A percentile compares a stretch with the other conserved stretches of the same genome.
Evolutionary conservation across 2,329 filamentous ascomycete species (phyloP).

Genomic region (Ascochyta viciae-villosae): DNA sequence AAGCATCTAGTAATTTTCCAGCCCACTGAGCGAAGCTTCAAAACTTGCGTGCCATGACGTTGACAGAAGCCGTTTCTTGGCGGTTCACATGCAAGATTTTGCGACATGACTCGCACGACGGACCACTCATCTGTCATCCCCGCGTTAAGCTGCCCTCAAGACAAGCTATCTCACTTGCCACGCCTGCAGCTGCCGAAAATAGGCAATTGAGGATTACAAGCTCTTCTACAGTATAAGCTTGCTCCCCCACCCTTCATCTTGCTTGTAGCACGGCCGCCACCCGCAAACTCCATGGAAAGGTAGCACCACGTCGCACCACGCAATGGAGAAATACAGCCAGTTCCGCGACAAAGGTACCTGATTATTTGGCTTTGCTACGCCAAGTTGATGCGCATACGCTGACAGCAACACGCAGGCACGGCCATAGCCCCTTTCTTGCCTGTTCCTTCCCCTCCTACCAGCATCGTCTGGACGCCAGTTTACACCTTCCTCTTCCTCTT

Average conservation of each 20-base stretch:
- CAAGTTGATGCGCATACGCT: constrained; percentile 11
- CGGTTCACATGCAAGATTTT: constrained; percentile 33
- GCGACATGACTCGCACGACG: constrained; percentile 22
- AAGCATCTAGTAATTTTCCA: constrained; percentile 5
- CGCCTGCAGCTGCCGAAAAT: constrained; percentile 17
- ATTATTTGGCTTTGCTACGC: neutral
- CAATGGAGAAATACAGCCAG: constrained; percentile 94
- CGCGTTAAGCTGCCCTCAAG: constrained; percentile 23
- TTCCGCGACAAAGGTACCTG: constrained; percentile 82
- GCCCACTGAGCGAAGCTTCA: neutral
- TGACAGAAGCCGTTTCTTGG: constrained; percentile 24
- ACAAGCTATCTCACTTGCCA: constrained; percentile 15
- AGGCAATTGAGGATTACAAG: constrained; percentile 16
- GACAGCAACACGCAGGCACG: constrained; percentile 67
- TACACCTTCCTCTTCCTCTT: constrained; percentile 78
- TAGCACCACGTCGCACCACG: constrained; percentile 21
- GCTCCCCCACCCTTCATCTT: neutral
- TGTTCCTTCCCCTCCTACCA: constrained; percentile 69
- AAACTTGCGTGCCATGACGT: constrained; percentile 11
- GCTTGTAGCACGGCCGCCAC: neutral
- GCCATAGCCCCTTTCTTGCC: constrained; percentile 97
- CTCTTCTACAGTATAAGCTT: constrained; percentile 8
- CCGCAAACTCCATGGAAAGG: constrained; percentile 26
- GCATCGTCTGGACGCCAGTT: constrained; percentile 66
- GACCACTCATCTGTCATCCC: constrained; percentile 23